Evolutionary conservation across 129 eudicot species (phyloP).

Genomic region (Rutidosis leptorrhynchoides): DNA sequence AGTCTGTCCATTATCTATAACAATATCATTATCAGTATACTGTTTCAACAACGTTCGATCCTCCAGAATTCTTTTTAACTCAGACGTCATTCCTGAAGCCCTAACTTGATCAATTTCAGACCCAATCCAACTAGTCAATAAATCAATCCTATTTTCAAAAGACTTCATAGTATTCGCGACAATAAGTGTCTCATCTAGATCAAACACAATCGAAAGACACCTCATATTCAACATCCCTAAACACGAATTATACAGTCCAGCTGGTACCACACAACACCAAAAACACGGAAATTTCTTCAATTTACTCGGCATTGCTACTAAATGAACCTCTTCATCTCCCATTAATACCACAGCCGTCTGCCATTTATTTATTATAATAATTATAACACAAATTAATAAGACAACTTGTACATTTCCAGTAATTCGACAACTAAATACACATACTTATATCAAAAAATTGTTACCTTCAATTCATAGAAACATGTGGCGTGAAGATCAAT

Average conservation of each 20-base stretch:
- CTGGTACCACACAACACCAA: conserved; percentile 80
- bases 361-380: neutral
- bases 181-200: conserved; percentile 91
- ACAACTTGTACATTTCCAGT: neutral
- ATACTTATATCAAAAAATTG: neutral
- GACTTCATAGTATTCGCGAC: conserved; percentile 97
- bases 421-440: neutral
- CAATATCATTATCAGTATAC: conserved; percentile 62
- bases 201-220: conserved; percentile 85
- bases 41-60: conserved; percentile 85
- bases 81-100: conserved; percentile 67
- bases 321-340: conserved; percentile 82
- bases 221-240: conserved; percentile 79
- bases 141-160: conserved; percentile 89
- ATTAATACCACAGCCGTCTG: conserved; percentile 82
- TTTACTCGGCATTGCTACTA: conserved; percentile 93
- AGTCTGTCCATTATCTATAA: conserved; percentile 64
- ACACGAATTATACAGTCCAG: conserved; percentile 58
- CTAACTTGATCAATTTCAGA: conserved; percentile 64
- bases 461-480: conserved; percentile 72
- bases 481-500: conserved; percentile 69
- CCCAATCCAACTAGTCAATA: conserved; percentile 55
- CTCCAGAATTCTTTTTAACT: conserved; percentile 74
- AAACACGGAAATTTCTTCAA: conserved; percentile 77
- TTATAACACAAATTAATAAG: conserved; percentile 11